Evolutionary conservation across 805 yeast species (phyloP).

Genomic region (Metschnikowia lachancei): DNA sequence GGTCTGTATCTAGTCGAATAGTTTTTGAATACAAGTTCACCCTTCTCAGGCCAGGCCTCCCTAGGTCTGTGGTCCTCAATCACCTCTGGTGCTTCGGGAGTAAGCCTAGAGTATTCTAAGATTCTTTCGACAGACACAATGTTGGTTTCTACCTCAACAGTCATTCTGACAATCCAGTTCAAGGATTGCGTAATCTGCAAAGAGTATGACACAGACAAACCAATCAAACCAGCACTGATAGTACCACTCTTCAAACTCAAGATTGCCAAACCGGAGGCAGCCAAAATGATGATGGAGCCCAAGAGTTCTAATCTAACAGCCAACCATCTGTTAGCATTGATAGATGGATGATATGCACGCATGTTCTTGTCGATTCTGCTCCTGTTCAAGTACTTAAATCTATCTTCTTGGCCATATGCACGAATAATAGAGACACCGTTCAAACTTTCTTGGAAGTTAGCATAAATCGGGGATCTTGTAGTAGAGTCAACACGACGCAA

Average conservation of each 20-base stretch:
- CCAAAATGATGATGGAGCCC: conserved; percentile 84
- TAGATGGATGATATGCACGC: conserved; percentile 89
- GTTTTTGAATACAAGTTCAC: conserved; percentile 36
- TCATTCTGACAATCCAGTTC: conserved; percentile 98
- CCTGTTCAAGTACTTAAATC: conserved; percentile 65
- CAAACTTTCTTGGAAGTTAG: conserved; percentile 80
- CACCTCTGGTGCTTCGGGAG: conserved; percentile 79
- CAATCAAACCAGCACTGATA: conserved; percentile 87
- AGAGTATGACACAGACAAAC: conserved; percentile 90
- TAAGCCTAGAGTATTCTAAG: conserved; percentile 76
- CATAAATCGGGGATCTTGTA: conserved; percentile 75
- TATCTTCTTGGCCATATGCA: conserved; percentile 63
- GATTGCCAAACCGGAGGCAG: conserved; percentile 81
- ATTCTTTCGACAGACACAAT: conserved; percentile 96
- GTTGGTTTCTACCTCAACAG: conserved; percentile 96
- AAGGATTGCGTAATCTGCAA: conserved; percentile 88
- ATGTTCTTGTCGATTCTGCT: conserved; percentile 78
- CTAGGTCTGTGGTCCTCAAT: conserved; percentile 63
- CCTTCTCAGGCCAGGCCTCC: conserved; percentile 37
- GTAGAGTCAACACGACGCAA: conserved; percentile 79
- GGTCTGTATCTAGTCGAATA: conserved; percentile 46
- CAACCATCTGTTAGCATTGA: conserved; percentile 94
- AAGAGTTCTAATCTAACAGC: conserved; percentile 90
- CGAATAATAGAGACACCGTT: conserved; percentile 73
- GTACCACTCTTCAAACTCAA: conserved; percentile 63